Base-by-base conservation (phyloP, 148 eudicot species). In the Fagopyrum tataricum region DNA sequence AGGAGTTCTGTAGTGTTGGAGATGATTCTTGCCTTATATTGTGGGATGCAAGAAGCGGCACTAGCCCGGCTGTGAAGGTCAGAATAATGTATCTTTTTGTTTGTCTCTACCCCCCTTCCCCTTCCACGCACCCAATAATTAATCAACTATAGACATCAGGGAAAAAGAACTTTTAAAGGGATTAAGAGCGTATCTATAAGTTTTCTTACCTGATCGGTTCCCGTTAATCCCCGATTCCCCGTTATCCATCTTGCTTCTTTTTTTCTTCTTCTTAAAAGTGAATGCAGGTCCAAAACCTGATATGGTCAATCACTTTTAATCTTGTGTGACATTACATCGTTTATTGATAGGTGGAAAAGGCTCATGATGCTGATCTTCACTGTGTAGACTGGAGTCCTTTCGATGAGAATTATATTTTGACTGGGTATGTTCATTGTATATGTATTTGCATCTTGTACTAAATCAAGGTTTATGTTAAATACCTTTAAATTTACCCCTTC, bases 301-400 rank as follows among this genome's bases (percentile, higher is more conserved):
- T 5, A 64, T 64, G 18, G 44, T 64, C 13, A 31, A 31, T 31
- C 44, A 42, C 7, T 43, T 64, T 2, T 64, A 14, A 20, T 24
- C 23, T 1, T 59, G 6, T 21, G 39, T 59, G 39, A 4, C 69
- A 61, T 10, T 24, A 10, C 6, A 37, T 37, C 37, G 69, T 31
- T 64, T 79, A 64, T 77, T 44, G 41, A 76, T 73, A 94, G 98
- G 98, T 94, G 78, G 97, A 91, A 56, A 94, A 90, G 74, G 98
- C 98, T 13, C 98, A 94, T 78, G 75, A 85, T 80, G 91, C 98
- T 73, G 98, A 94, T 87, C 91, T 94, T 79, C 98, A 94, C 72
- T 94, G 97, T 78, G 97, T 94, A 71, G 98, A 94, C 83, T 94
- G 98, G 98, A 94, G 87, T 77, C 91, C 98, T 59, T 87, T 85